Percentiles rank a stretch among this genome's conserved stretches.
These are phyloP conservation scores for Cymbidium sinense DNA, from an alignment of 106 monocot genomes.

Conservation along the genomic window DNA sequence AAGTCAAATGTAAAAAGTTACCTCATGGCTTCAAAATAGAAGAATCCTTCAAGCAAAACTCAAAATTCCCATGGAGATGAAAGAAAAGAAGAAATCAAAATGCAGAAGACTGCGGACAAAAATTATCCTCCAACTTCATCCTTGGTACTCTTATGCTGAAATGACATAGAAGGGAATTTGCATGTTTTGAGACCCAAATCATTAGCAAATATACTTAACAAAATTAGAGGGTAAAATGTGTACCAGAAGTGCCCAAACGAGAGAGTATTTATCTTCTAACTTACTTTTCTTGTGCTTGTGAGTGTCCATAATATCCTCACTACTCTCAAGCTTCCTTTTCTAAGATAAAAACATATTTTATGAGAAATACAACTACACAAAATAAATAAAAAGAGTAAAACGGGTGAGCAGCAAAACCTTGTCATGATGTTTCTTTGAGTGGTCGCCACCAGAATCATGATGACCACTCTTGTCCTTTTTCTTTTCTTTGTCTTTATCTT, in stretches of 20 bases:
- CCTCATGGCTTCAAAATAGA: conserved; percentile 2
- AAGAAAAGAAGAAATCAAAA: background rate
- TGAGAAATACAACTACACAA: background rate
- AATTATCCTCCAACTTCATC: conserved; percentile 44
- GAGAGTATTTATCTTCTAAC: conserved; percentile 25
- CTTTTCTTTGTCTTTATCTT: conserved; percentile 81
- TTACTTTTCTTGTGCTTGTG: conserved; percentile 68
- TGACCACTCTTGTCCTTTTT: conserved; percentile 76
- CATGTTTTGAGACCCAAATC: conserved; percentile 2
- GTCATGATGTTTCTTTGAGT: conserved; percentile 77
- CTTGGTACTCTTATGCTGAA: conserved; percentile 63
- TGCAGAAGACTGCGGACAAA: conserved; percentile 11
- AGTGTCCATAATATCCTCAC: conserved; percentile 35
- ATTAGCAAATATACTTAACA: background rate
- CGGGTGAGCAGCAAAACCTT: conserved; percentile 27
- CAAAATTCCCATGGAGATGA: background rate
- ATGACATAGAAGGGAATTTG: background rate
- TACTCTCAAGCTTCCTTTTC: conserved; percentile 67
- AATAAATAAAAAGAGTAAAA: background rate
- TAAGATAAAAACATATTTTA: conserved; percentile 9
- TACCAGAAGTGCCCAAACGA: conserved; percentile 1
- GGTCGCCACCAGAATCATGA: conserved; percentile 56
- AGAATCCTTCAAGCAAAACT: conserved; percentile 7
- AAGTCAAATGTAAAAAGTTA: background rate
- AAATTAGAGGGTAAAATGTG: background rate